Evolutionary conservation across 2,329 filamentous ascomycete species (phyloP).

Genomic region (Ceratocystis huliohia): DNA sequence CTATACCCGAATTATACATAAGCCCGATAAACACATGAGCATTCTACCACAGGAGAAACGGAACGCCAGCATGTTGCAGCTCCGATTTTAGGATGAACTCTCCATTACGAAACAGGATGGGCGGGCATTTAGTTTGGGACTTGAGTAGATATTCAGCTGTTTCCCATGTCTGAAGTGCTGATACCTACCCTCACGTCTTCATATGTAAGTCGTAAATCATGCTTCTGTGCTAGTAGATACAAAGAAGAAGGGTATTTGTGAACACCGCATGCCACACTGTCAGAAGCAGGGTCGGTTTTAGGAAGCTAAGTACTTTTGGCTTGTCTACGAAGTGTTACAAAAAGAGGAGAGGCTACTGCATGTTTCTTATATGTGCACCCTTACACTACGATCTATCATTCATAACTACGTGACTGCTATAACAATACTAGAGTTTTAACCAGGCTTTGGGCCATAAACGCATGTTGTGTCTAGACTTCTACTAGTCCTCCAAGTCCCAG

Average conservation of each 20-base stretch:
- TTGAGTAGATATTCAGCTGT: too few species aligned
- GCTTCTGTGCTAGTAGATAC: not conserved
- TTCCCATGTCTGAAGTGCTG: too few species aligned
- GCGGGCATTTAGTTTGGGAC: too few species aligned
- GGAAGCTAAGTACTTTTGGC: not conserved
- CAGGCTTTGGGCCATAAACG: too few species aligned
- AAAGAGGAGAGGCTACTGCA: not conserved
- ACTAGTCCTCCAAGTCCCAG: not conserved
- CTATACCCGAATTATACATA: too few species aligned
- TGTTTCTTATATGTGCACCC: not conserved
- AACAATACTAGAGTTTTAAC: not conserved
- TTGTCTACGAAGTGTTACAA: not conserved
- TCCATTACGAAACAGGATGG: too few species aligned
- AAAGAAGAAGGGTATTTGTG: not conserved
- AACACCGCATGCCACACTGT: not conserved
- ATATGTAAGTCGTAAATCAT: not conserved
- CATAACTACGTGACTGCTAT: too few species aligned
- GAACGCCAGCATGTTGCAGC: too few species aligned
- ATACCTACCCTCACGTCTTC: too few species aligned
- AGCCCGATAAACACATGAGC: too few species aligned
- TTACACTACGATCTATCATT: not conserved
- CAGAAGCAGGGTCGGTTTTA: not conserved
- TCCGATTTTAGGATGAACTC: too few species aligned
- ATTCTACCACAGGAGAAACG: too few species aligned
- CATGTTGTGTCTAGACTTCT: not conserved